Evolutionary conservation across 1,139 yeast species (phyloP).

Genomic region (Debaryomyces singareniensis): DNA sequence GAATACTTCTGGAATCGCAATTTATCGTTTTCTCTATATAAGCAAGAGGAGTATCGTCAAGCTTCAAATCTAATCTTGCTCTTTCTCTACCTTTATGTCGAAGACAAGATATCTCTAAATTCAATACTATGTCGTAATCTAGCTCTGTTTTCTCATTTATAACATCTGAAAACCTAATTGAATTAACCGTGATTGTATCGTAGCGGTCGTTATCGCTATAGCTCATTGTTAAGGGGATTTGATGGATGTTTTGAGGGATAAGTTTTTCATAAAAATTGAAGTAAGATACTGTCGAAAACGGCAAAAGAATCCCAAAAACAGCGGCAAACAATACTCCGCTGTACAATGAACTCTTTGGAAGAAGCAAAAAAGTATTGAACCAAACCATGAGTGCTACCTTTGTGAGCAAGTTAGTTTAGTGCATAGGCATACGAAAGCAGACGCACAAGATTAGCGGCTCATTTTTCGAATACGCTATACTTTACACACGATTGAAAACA

Average conservation of each 20-base stretch:
- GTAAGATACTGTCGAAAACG: conserved; percentile 21
- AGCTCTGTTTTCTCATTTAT: neutral
- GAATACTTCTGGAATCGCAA: neutral
- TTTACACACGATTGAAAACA: too few relatives aligned
- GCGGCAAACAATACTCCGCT: too few relatives aligned
- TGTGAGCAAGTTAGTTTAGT: too few relatives aligned
- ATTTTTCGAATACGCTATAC: too few relatives aligned
- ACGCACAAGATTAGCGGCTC: too few relatives aligned
- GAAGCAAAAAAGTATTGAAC: too few relatives aligned
- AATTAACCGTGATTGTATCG: neutral
- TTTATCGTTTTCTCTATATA: neutral
- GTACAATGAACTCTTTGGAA: too few relatives aligned
- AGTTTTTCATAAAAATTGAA: conserved; percentile 18
- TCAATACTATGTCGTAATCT: neutral
- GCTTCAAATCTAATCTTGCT: neutral
- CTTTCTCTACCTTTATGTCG: neutral
- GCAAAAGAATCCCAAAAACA: conserved; percentile 15
- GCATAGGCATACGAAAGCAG: too few relatives aligned
- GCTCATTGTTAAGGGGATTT: conserved; percentile 12
- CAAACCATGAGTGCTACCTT: too few relatives aligned
- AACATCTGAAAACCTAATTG: neutral
- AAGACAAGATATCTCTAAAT: neutral
- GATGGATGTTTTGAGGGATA: conserved; percentile 14
- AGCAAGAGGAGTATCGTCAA: neutral
- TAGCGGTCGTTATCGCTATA: conserved; percentile 3